Evolutionary conservation across 257 asterid species (phyloP), one percentile per base, ranked within the genome.

Genomic region (Solanum verrucosum): DNA sequence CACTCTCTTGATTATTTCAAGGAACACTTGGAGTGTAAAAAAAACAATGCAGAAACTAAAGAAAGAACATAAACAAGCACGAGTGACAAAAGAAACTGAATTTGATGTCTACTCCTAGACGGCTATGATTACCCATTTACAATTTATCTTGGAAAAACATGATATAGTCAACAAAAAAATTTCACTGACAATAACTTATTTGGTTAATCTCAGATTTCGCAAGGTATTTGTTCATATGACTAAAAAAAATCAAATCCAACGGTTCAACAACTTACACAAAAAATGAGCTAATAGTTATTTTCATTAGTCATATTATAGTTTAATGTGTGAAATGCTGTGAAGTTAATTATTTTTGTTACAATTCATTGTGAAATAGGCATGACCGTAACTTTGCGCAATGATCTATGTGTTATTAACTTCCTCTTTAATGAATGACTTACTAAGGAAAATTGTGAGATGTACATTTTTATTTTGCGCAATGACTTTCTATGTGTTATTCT

Each of bases 131-230:
- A 13, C 21, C 21, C 74, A 68, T 1, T 68, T 68, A 1, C 4
- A 68, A 27, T 68, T 68, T 68, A 13, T 68, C 21, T 68, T 68
- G 37, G 0, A 27, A 27, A 68, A 29, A 7, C 2, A 68, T 68
- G 35, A 68, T 27, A 5, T 27, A 68, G 74, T 13, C 9, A 12
- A 25, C 9, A 11, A 2, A 68, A 25, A 0, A 0, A 0, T 27
- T 68, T 68, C 7, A 27, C 74, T 0, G 2, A 4, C 10, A 12
- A 1, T 68, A 7, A 16, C 35, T 68, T 68, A 13, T 3, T 68
- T 68, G 18, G 1, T 70, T 29, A 15, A 0, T 2, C 13, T 2
- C 3, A 70, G n/a, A 1, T 15, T 71, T 71, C 14, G 6, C 77
- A 70, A 29, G n/a, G 4, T 29, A 29, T 70, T 70, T 7, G 77